Evolutionary conservation across 495 filamentous ascomycete species (phyloP), one percentile per base, ranked within the genome.

Genomic region (Cairneyella variabilis): DNA sequence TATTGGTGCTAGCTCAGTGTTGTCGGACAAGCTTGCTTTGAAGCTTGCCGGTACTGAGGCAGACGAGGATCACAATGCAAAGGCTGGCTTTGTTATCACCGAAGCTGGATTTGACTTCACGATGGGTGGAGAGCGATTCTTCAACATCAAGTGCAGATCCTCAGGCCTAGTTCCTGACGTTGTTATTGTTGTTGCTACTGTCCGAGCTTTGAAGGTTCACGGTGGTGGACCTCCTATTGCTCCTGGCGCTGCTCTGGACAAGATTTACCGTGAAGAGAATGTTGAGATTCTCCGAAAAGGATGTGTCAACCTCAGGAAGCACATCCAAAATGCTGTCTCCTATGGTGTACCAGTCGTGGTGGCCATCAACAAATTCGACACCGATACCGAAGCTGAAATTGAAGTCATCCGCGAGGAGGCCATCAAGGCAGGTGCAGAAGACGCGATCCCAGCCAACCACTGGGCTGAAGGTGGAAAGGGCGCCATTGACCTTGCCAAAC

Each of bases 41-140:
- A 98, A 98, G 72, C 84, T 98, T 54, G 88, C 90, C 8, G 93
- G 93, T 60, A 97, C 93, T 2, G 93, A 98, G 68, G 82, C 82
- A n/a, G 91, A 96, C 53, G 93, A 98, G 73, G 80, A 93, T 60
- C 82, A 90, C 61, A 74, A 84, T 25, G 75, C 83, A 61, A 95
- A 95, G 76, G 80, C 86, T 12, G 93, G 93, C 7, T 97, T 93
- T 52, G 91, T 96, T n/a, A 84, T 98, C 45, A 98, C 93, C 9
- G 93, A 98, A 70, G 92, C 93, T 40, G 93, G 93, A 8, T 98
- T 98, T 69, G 93, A 98, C 69, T 98, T 98, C 72, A 97, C 93
- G 45, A 98, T 98, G 93, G 93, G 93, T 54, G 93, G 93, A 47
- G 93, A 98, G 78, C 86, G 93, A 25, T 98, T 98, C 79, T 97